phyloP scores from a whole-genome alignment of 2,329 filamentous ascomycete species.

The Xylaria sp. region DNA sequence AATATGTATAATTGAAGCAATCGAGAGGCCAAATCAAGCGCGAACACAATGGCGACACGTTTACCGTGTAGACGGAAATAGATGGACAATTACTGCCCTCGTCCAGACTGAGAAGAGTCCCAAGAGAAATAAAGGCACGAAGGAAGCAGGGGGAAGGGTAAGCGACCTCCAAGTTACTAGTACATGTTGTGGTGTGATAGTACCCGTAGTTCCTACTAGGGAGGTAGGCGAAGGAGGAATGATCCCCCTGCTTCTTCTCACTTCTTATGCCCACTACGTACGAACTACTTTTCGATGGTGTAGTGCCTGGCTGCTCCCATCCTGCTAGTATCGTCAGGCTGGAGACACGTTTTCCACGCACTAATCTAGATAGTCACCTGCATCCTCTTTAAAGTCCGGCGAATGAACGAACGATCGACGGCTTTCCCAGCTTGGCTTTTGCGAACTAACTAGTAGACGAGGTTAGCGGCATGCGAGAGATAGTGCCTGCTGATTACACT shows the following conservation, averaged over 20 bases:
- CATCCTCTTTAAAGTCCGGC: conserved; percentile 5
- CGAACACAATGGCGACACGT: background rate
- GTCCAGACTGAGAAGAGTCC: conserved; percentile 5
- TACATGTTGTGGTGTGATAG: background rate
- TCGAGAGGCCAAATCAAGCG: background rate
- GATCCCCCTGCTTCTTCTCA: conserved; percentile 4
- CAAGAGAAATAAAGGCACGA: conserved; percentile 4
- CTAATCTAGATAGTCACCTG: conserved; percentile 6
- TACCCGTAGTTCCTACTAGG: background rate
- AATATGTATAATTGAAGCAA: background rate
- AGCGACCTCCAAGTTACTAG: background rate
- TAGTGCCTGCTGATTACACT: conserved; percentile 9
- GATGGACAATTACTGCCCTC: background rate
- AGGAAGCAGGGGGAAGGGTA: conserved; percentile 7
- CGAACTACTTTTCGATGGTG: background rate
- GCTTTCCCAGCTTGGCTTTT: conserved; percentile 17
- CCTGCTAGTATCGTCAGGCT: background rate
- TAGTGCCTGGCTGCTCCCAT: background rate
- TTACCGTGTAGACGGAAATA: background rate
- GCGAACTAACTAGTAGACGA: background rate
- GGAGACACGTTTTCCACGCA: background rate
- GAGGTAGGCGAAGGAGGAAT: background rate
- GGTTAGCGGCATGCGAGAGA: conserved; percentile 3
- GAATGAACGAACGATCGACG: conserved; percentile 11
- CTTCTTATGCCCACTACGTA: background rate